These are phyloP conservation scores for Mucor mucedo DNA, from an alignment of 371 early-diverging fungal species.

Conservation along the genomic window DNA sequence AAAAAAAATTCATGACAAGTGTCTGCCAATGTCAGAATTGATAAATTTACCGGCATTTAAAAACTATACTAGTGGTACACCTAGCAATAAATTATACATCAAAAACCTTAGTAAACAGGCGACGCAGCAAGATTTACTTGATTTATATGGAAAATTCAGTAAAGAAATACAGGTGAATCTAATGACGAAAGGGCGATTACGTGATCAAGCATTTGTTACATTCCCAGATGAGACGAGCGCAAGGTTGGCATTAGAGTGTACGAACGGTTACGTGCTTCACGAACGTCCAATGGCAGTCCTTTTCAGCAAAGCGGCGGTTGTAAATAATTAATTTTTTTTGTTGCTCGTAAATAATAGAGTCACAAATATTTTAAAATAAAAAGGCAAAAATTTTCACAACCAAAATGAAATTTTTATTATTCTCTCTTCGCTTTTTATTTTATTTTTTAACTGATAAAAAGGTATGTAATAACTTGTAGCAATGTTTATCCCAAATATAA, in stretches of 20 bases:
- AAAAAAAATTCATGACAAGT: slow-evolving; percentile 16
- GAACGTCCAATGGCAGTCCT: slow-evolving; percentile 43
- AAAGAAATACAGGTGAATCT: slow-evolving; percentile 30
- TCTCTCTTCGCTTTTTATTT: neutral
- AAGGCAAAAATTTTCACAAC: neutral
- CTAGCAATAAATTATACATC: slow-evolving; percentile 36
- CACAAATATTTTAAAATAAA: neutral
- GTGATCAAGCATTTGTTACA: slow-evolving; percentile 49
- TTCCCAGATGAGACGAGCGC: slow-evolving; percentile 31
- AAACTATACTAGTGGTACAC: slow-evolving; percentile 36
- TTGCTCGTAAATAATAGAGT: slow-evolving; percentile 1
- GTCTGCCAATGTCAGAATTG: slow-evolving; percentile 23
- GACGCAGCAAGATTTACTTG: slow-evolving; percentile 35
- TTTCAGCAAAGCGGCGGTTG: slow-evolving; percentile 17
- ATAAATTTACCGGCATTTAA: slow-evolving; percentile 36
- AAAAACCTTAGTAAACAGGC: slow-evolving; percentile 46
- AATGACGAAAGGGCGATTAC: slow-evolving; percentile 42
- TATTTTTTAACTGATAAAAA: neutral
- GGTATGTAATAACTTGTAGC: neutral
- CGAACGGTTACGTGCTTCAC: slow-evolving; percentile 37
- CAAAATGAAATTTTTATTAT: neutral
- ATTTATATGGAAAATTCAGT: slow-evolving; percentile 35
- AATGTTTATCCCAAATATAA: neutral
- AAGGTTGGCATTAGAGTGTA: slow-evolving; percentile 33
- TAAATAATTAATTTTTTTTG: slow-evolving; percentile 1